Evolutionary conservation across 306 rosid genomes (phyloP).

Genomic region (Casuarina equisetifolia): DNA sequence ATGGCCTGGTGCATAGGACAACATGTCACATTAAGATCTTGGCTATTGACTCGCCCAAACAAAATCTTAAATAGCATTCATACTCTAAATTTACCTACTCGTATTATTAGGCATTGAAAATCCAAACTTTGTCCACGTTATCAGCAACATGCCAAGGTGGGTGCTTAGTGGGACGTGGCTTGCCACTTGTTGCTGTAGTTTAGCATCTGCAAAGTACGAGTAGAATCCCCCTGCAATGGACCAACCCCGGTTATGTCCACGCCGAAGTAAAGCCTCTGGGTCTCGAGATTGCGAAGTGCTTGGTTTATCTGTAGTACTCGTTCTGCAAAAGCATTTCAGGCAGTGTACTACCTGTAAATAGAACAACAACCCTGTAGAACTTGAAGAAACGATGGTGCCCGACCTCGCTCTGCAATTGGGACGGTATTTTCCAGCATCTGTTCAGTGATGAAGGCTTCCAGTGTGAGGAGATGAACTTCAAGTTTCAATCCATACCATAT

Average conservation of each 20-base stretch:
- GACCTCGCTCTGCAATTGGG: too few relatives aligned
- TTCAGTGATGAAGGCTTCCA: too few relatives aligned
- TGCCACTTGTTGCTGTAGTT: not conserved
- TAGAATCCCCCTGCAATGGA: not conserved
- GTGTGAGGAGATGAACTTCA: too few relatives aligned
- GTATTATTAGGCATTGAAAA: not conserved
- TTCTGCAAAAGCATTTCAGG: not conserved
- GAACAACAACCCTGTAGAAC: not conserved
- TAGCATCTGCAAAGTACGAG: not conserved
- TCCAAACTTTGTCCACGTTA: not conserved
- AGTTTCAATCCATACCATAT: too few relatives aligned
- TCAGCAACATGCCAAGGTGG: constrained; percentile 19
- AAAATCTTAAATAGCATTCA: not conserved
- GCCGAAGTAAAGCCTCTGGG: not conserved
- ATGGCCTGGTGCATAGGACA: constrained; percentile 10
- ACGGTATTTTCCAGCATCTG: too few relatives aligned
- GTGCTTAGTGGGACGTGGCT: not conserved
- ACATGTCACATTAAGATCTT: constrained; percentile 11
- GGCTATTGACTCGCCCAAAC: constrained; percentile 20
- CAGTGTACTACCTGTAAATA: not conserved
- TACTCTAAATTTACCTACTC: not conserved
- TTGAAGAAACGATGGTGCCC: too few relatives aligned
- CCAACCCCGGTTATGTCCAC: not conserved
- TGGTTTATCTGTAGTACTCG: not conserved
- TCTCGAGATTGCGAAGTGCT: too few relatives aligned